Conservation (phyloP, 2,329 filamentous ascomycete species). For the Sporothrix brasiliensis region DNA sequence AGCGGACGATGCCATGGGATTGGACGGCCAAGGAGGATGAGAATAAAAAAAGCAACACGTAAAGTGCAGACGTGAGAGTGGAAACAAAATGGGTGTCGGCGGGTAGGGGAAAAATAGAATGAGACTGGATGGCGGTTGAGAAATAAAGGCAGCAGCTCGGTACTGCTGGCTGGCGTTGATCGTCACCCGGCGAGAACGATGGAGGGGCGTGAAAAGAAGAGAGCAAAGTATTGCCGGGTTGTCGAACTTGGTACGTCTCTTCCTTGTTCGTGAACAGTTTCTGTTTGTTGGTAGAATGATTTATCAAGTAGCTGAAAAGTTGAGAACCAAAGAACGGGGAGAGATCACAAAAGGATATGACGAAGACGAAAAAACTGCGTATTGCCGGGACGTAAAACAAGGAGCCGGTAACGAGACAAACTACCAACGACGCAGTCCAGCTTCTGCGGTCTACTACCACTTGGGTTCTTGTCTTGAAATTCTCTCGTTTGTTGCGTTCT, state of each 20-base stretch:
- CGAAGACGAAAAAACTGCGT: background rate
- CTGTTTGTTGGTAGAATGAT: constrained; percentile 9
- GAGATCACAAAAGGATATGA: background rate
- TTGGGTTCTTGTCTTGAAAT: background rate
- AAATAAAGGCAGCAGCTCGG: constrained; percentile 18
- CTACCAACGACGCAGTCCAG: background rate
- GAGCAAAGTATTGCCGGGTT: constrained; percentile 15
- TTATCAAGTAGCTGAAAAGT: constrained; percentile 2
- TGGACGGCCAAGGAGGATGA: constrained; percentile 26
- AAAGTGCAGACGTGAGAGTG: constrained; percentile 14
- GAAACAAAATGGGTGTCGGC: constrained; percentile 12
- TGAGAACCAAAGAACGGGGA: constrained; percentile 4
- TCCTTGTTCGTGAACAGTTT: background rate
- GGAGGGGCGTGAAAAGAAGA: background rate
- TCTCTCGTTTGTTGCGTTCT: background rate
- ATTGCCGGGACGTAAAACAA: background rate
- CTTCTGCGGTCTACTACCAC: background rate
- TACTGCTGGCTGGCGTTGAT: constrained; percentile 16
- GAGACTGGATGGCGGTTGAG: constrained; percentile 1
- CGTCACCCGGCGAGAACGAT: constrained; percentile 6
- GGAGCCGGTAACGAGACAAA: background rate
- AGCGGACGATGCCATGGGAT: constrained; percentile 26
- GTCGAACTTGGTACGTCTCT: background rate
- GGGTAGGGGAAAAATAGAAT: constrained; percentile 4
- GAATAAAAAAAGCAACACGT: constrained; percentile 28